Evolutionary conservation across 2,329 filamentous ascomycete species (phyloP), one percentile per base, ranked within the genome.

Genomic region (Scedosporium minutisporum): DNA sequence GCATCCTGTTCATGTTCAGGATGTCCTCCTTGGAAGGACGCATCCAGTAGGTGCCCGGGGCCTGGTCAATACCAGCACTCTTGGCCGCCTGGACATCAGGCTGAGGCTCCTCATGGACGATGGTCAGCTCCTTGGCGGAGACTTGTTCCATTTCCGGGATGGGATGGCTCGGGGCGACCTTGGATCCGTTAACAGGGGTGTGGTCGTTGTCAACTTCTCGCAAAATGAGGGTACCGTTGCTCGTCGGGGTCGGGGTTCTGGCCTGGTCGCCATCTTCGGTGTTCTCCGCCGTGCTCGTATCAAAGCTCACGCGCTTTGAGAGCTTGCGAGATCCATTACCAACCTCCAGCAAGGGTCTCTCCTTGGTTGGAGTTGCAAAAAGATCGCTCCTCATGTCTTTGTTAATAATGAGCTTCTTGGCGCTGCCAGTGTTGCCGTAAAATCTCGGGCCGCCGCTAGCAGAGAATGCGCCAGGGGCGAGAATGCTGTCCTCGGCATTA

Each of bases 331-430:
- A 78, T 74, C 57, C 72, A 63, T 53, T 74, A 68, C 46, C 58
- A 14, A 66, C 65, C 14, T 81, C 81, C 21, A 71, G 68, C 1
- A 70, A 65, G 16, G 74, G 69, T 68, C 78, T 81, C 42, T 82
- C 80, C 70, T 81, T 85, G 62, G 77, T 80, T 0, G 85, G 84
- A 1, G 84, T 84, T 2, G 80, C 82, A 71, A 88, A 89, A 16
- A 87, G 78, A 68, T 91, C 88, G 63, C 83, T 92, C 62, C 90
- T 85, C 71, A 99, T 81, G 67, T 88, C 89, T 66, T 91, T 88
- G 75, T 97, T 96, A 72, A 99, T 97, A 61, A 93, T 89, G 63
- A 99, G 83, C 73, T 92, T 93, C 78, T 97, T 97, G 68, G 96
- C 85, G 71, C 84, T 90, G 58, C 81, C 81, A 57, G 78, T 79